Conservation (phyloP, 2,329 filamentous ascomycete genomes). For the Xylariales sp. region DNA sequence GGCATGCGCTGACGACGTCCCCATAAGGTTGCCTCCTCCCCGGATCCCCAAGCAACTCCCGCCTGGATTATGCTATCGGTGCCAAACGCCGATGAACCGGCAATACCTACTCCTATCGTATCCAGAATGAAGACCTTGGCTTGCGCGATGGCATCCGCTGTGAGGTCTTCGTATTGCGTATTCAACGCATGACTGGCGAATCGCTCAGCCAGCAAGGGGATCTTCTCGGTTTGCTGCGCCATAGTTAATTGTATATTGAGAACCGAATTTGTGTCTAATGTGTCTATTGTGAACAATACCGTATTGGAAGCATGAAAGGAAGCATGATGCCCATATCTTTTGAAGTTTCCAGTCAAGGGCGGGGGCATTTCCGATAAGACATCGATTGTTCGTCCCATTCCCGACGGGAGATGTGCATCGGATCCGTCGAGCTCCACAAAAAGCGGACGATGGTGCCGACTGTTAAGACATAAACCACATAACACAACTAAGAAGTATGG, state of each 20-base stretch:
- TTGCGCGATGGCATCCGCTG: constrained; percentile 7
- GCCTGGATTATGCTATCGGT: constrained; percentile 3
- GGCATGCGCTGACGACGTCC: constrained; percentile 2
- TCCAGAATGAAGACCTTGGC: constrained; percentile 9
- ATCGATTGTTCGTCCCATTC: no score
- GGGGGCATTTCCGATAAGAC: no score
- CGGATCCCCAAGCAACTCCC: not conserved
- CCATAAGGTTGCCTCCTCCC: constrained; percentile 6
- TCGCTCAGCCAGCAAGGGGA: constrained; percentile 3
- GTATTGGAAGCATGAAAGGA: no score
- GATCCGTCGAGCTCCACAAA: not conserved
- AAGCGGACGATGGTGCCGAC: not conserved
- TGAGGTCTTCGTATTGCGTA: constrained; percentile 6
- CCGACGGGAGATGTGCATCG: constrained; percentile 2
- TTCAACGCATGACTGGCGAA: constrained; percentile 8
- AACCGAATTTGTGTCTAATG: no score
- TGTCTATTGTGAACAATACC: no score
- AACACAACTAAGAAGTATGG: no score
- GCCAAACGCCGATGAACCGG: constrained; percentile 9
- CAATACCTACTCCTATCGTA: constrained; percentile 8
- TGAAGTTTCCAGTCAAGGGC: no score
- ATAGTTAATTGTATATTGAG: no score
- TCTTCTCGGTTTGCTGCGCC: not conserved
- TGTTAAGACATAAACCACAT: no score
- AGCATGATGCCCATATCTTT: no score